phyloP scores from a whole-genome alignment of 305 asterid species.

The Rubia tinctorum region DNA sequence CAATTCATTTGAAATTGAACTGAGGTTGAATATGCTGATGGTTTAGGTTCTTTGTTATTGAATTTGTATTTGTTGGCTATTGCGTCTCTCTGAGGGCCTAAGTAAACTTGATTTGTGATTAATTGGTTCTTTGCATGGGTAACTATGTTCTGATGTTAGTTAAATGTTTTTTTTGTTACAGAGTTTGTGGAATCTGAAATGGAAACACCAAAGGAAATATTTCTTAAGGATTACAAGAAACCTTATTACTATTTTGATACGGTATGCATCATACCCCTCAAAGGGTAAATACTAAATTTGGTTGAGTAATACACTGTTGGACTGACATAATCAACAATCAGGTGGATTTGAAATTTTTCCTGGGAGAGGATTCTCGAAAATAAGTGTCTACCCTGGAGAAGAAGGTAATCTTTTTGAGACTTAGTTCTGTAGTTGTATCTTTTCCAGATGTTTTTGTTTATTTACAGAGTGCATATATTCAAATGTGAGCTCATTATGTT shows the following conservation, averaged over 20 bases:
- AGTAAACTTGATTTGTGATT: too few species aligned
- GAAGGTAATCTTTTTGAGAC: slow-evolving; percentile 51
- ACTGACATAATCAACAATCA: slow-evolving; percentile 24
- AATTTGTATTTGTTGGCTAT: too few species aligned
- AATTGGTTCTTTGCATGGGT: too few species aligned
- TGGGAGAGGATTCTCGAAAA: slow-evolving; percentile 79
- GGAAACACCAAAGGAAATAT: slow-evolving; percentile 88
- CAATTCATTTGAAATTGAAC: too few species aligned
- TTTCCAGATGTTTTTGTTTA: background rate
- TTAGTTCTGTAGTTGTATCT: background rate
- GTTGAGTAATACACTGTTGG: background rate
- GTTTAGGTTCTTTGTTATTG: too few species aligned
- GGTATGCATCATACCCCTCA: slow-evolving; percentile 26
- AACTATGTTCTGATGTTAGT: too few species aligned
- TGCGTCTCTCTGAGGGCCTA: too few species aligned
- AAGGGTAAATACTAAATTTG: background rate
- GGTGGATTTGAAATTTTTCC: slow-evolving; percentile 74
- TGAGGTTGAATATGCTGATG: too few species aligned
- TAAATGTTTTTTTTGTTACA: too few species aligned
- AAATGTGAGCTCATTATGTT: background rate
- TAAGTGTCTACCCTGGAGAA: slow-evolving; percentile 62
- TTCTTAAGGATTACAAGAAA: slow-evolving; percentile 87
- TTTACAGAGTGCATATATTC: too few species aligned
- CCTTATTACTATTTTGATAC: slow-evolving; percentile 79
- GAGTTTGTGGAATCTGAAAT: slow-evolving; percentile 60